phyloP scores from a whole-genome alignment of 106 monocot genomes.

The Acorus gramineus region DNA sequence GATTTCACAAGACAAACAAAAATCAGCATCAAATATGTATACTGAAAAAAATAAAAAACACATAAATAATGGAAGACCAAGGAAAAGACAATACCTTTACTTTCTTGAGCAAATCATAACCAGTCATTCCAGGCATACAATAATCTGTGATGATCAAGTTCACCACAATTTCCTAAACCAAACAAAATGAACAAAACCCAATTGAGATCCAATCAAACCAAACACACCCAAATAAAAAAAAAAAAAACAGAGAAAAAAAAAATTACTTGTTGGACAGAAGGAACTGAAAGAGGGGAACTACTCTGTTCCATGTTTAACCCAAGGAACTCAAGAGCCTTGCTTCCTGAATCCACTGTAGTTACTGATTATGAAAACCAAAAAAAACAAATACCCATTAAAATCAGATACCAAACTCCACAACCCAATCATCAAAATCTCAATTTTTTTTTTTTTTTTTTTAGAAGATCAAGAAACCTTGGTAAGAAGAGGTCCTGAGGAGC shows the following conservation, averaged over 20 bases:
- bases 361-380: constrained; percentile 18
- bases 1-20: constrained; percentile 11
- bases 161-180: constrained; percentile 50
- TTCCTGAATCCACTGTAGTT: constrained; percentile 60
- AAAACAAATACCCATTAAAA: no score
- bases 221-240: neutral
- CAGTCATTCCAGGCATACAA: constrained; percentile 64
- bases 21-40: neutral
- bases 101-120: constrained; percentile 51
- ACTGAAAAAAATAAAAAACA: neutral
- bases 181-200: neutral
- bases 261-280: constrained; percentile 22
- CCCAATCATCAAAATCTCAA: neutral
- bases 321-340: constrained; percentile 52
- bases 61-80: neutral
- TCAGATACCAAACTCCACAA: constrained; percentile 1
- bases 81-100: constrained; percentile 22
- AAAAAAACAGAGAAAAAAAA: neutral
- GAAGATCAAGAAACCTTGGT: constrained; percentile 25
- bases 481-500: constrained; percentile 57
- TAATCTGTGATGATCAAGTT: constrained; percentile 80
- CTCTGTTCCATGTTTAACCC: constrained; percentile 31
- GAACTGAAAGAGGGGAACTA: constrained; percentile 7
- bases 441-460: no score
- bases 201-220: neutral